Conservation (phyloP, 305 asterid genomes). For the Fraxinus latifolia region DNA sequence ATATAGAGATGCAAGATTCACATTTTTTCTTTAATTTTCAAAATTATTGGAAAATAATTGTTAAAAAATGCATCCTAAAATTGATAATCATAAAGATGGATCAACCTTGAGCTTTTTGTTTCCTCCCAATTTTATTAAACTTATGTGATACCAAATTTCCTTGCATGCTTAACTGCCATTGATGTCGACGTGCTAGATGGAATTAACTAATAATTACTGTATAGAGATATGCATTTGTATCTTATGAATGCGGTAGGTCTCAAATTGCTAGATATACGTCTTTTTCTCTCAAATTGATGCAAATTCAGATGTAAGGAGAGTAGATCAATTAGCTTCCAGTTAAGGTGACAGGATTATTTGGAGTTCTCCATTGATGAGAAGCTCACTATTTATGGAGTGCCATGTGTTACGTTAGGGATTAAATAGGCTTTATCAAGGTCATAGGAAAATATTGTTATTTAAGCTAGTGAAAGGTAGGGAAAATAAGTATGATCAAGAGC, state of each 20-base stretch:
- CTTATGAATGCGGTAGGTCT: not conserved
- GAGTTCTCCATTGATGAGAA: not conserved
- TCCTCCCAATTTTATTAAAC: not conserved
- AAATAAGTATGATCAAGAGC: not conserved
- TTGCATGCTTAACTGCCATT: not conserved
- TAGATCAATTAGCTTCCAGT: not conserved
- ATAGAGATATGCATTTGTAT: not conserved
- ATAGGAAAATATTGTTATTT: not conserved
- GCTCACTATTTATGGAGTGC: not conserved
- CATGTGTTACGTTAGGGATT: not conserved
- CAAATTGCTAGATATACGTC: not conserved
- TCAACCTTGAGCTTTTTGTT: not conserved
- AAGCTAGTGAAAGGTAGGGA: not conserved
- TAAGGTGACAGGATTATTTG: not conserved
- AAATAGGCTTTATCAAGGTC: not conserved
- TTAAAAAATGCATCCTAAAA: not conserved
- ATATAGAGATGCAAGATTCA: slow-evolving; percentile 12
- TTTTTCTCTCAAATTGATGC: not conserved
- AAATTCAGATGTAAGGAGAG: not conserved
- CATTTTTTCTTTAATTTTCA: not conserved
- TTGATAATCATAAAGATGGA: not conserved
- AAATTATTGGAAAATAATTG: not conserved
- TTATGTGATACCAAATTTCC: not conserved
- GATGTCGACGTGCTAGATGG: not conserved
- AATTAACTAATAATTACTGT: not conserved